Evolutionary conservation across 2,329 filamentous ascomycete genomes (phyloP).

Genomic region (Aureobasidium leucospermi): DNA sequence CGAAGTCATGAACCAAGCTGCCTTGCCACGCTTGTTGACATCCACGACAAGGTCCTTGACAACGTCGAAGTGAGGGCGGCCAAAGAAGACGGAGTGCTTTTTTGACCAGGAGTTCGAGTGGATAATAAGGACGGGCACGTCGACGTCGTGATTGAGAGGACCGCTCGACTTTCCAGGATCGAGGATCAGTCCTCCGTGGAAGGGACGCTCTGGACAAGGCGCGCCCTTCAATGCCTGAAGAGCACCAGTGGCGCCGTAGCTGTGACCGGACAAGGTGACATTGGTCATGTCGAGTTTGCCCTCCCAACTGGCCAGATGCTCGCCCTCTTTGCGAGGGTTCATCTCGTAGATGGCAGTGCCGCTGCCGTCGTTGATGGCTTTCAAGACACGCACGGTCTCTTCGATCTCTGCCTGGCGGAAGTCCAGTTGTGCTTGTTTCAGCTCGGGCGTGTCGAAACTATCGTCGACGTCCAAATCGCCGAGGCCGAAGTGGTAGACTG

Average conservation of each 20-base stretch:
- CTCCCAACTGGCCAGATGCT: slow-evolving; percentile 43
- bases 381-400: slow-evolving; percentile 37
- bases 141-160: slow-evolving; percentile 51
- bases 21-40: slow-evolving; percentile 35
- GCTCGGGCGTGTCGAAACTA: slow-evolving; percentile 22
- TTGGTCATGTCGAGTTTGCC: slow-evolving; percentile 48
- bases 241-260: slow-evolving; percentile 58
- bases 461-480: slow-evolving; percentile 17
- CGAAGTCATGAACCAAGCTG: slow-evolving; percentile 38
- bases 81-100: slow-evolving; percentile 51
- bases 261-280: slow-evolving; percentile 55
- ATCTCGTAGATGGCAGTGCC: slow-evolving; percentile 28
- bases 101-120: slow-evolving; percentile 60
- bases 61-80: slow-evolving; percentile 56
- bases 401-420: slow-evolving; percentile 40
- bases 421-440: slow-evolving; percentile 36
- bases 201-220: slow-evolving; percentile 36
- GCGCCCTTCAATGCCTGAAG: slow-evolving; percentile 52
- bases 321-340: slow-evolving; percentile 45
- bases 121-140: slow-evolving; percentile 53
- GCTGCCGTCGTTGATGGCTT: slow-evolving; percentile 32
- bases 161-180: slow-evolving; percentile 61
- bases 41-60: slow-evolving; percentile 50
- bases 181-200: slow-evolving; percentile 53
- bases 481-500: background rate